Conservation (phyloP, 2,329 filamentous ascomycete species). For the Hymenoscyphus occultus region DNA sequence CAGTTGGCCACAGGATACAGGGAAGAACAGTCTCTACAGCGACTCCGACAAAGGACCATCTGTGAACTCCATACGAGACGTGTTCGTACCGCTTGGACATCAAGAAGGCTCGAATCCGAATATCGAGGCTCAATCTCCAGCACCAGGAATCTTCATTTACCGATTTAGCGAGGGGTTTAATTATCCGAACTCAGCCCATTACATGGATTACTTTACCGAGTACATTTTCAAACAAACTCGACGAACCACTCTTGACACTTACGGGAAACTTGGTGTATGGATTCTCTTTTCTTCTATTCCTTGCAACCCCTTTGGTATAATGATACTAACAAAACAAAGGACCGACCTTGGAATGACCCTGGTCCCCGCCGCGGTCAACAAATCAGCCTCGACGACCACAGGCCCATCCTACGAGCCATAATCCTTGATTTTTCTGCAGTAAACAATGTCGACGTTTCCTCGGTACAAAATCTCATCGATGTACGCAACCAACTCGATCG, state of each 20-base stretch:
- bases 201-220: slow-evolving; percentile 73
- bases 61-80: slow-evolving; percentile 55
- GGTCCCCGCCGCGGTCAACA: slow-evolving; percentile 61
- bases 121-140: slow-evolving; percentile 74
- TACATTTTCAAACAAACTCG: slow-evolving; percentile 70
- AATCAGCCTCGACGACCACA: slow-evolving; percentile 46
- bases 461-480: slow-evolving; percentile 88
- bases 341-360: slow-evolving; percentile 94
- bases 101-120: slow-evolving; percentile 85
- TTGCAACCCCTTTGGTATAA: neutral
- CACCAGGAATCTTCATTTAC: slow-evolving; percentile 94
- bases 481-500: slow-evolving; percentile 90
- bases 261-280: slow-evolving; percentile 50
- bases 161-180: slow-evolving; percentile 93
- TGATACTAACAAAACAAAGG: slow-evolving; percentile 36
- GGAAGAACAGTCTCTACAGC: slow-evolving; percentile 41
- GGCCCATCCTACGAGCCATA: slow-evolving; percentile 78
- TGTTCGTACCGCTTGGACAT: slow-evolving; percentile 85
- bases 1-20: slow-evolving; percentile 61
- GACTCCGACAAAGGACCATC: slow-evolving; percentile 48
- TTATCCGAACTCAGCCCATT: slow-evolving; percentile 89
- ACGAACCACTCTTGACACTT: slow-evolving; percentile 69
- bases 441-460: slow-evolving; percentile 91
- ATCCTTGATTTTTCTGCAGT: slow-evolving; percentile 92
- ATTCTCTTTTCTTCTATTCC: too few species aligned